Evolutionary conservation across 176 grass and related monocot species (phyloP).

Genomic region (Carex parvula): DNA sequence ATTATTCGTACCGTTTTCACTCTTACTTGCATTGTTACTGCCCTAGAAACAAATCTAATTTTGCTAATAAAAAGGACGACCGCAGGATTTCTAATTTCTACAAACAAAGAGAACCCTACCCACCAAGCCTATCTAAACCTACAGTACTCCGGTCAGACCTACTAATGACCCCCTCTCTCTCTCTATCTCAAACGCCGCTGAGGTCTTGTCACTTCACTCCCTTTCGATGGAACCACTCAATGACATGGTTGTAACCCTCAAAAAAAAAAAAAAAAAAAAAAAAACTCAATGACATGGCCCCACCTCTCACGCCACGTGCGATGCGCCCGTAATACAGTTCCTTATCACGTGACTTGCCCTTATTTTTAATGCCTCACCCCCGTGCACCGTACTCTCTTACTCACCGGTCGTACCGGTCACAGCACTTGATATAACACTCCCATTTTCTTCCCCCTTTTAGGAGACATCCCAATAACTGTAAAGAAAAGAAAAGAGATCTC

Average conservation of each 20-base stretch:
- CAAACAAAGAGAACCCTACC: not conserved
- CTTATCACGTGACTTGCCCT: conserved; percentile 15
- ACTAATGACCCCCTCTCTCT: not conserved
- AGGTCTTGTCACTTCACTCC: conserved; percentile 25
- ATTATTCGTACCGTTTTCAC: too few relatives aligned
- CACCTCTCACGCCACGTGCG: conserved; percentile 30
- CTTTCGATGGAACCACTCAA: conserved; percentile 56
- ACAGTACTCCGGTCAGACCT: not conserved
- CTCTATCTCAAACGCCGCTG: not conserved
- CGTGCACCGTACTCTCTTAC: not conserved
- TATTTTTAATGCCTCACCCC: not conserved
- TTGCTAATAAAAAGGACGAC: not conserved
- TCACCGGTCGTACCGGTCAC: conserved; percentile 39
- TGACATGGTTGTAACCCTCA: conserved; percentile 34
- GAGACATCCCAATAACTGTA: conserved; percentile 11
- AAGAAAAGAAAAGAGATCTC: not conserved
- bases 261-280: too few relatives aligned
- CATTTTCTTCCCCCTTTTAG: conserved; percentile 30
- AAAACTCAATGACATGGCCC: conserved; percentile 43
- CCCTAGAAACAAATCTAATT: not conserved
- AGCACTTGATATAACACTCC: conserved; percentile 18
- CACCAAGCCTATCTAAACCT: not conserved
- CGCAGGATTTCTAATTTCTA: not conserved
- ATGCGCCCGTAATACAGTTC: not conserved
- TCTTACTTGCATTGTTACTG: not conserved